Base-by-base conservation (phyloP, 2,329 filamentous ascomycete species). In the Neonectria magnoliae region DNA sequence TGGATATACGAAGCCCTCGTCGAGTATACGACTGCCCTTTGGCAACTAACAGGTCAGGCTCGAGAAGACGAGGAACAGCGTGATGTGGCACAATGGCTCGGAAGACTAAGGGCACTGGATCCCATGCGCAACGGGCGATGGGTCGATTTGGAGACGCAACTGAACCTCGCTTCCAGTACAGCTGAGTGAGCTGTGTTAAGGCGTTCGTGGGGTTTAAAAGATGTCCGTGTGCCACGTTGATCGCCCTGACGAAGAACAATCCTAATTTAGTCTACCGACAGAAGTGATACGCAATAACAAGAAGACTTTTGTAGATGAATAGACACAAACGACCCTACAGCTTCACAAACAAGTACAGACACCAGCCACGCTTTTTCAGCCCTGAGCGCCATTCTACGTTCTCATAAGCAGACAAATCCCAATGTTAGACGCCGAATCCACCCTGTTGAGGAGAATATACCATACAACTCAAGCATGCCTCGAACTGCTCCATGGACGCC, bases 1-100 rank as follows among this genome's bases (percentile, higher is more conserved):
- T 96, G 93, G 88, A 92, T 97, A 48, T 97, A 97, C 75, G 93
- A 97, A 78, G 91, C 91, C 5, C 82, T 98, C 55, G 84, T 98
- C 25, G 88, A 93, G 67, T 94, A 93, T 74, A 90, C 90, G 1
- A 75, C 90, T 31, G 81, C 83, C 33, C 78, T 91, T n/a, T 84
- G 83, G 60, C 77, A 78, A n/a, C 73, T 92, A 65, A 84, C 85
- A 71, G 78, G 80, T 78, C 73, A 80, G 50, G 74, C 77, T 62
- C 83, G 76, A 3, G 68, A 69, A 10, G 62, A 66, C 2, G 75
- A 81, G 6, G 82, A 87, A 67, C 79, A 79, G 64, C 73, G 73
- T 9, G 83, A 87, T 54, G 77, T 90, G 45, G 73, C 77, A 51
- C 74, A 68, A 48, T 93, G 90, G 92, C 79, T 97, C 33, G 80